Percentiles rank a stretch among this genome's conserved stretches.
Conservation (phyloP, 352 stramenopile genomes). For the Phytophthora citricola region DNA sequence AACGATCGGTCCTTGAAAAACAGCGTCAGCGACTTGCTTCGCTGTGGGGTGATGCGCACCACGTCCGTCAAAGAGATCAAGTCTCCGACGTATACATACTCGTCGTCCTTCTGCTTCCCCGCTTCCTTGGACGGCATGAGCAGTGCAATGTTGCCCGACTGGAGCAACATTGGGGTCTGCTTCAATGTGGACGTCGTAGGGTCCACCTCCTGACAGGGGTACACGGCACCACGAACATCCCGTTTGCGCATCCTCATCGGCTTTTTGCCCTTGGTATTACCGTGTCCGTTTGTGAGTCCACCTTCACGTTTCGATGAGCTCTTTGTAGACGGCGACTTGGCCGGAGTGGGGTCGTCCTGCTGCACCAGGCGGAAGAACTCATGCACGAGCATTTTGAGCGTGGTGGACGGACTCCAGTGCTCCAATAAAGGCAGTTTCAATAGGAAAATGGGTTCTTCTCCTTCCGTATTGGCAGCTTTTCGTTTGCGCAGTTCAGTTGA, state of each 20-base stretch:
- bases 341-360: conserved; percentile 47
- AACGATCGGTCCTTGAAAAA: conserved; percentile 77
- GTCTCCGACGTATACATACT: conserved; percentile 68
- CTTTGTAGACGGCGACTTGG: conserved; percentile 27
- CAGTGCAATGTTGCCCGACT: conserved; percentile 72
- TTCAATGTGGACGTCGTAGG: conserved; percentile 59
- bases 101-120: conserved; percentile 29
- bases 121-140: conserved; percentile 39
- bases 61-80: conserved; percentile 73
- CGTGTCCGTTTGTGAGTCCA: conserved; percentile 2
- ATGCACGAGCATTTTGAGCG: conserved; percentile 71
- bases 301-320: background rate
- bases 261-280: conserved; percentile 18
- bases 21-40: conserved; percentile 78
- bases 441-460: conserved; percentile 36
- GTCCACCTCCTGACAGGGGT: conserved; percentile 78
- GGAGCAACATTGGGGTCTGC: conserved; percentile 68
- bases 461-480: conserved; percentile 14
- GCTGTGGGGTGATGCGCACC: conserved; percentile 76
- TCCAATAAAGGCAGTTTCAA: conserved; percentile 61
- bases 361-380: conserved; percentile 75
- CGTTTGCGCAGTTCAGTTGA: conserved; percentile 54
- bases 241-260: conserved; percentile 72
- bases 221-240: conserved; percentile 72
- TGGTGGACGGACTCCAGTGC: conserved; percentile 82